Percentiles rank a stretch among this genome's conserved stretches.
phyloP scores from a whole-genome alignment of 192 early-diverging fungal genomes.

The Globomyces pollinis-pini region DNA sequence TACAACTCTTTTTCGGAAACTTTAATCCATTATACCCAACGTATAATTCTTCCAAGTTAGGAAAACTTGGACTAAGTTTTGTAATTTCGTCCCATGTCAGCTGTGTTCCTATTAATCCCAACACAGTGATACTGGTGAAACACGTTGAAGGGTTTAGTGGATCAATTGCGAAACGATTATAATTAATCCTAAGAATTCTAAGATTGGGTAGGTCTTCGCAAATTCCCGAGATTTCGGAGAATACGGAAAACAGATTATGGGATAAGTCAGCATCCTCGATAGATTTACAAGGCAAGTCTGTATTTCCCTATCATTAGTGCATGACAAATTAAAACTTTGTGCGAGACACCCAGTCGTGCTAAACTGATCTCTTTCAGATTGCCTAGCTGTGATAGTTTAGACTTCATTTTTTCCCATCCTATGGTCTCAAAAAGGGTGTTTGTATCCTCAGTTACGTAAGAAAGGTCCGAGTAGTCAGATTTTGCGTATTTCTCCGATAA shows the following conservation, averaged over 20 bases:
- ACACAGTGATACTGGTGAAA: neutral
- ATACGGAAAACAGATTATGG: neutral
- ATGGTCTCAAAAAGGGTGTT: neutral
- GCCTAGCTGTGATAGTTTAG: neutral
- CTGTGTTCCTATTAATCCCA: neutral
- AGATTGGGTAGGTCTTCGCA: slow-evolving; percentile 2
- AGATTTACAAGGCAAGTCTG: neutral
- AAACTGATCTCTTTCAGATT: neutral
- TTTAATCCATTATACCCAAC: neutral
- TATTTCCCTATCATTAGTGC: neutral
- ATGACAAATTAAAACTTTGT: too few species aligned
- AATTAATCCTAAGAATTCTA: neutral
- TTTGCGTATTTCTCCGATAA: neutral
- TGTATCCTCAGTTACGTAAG: neutral
- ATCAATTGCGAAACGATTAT: neutral
- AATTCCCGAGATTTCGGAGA: neutral
- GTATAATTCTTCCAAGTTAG: neutral
- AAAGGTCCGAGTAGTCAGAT: too few species aligned
- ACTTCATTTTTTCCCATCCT: slow-evolving; percentile 8
- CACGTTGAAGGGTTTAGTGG: neutral
- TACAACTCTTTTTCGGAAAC: neutral
- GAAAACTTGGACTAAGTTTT: neutral
- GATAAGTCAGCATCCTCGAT: slow-evolving; percentile 6
- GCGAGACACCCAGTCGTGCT: neutral
- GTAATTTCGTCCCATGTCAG: neutral